Conservation (phyloP, 2,329 filamentous ascomycete genomes). For the Epichloe bromicola region DNA sequence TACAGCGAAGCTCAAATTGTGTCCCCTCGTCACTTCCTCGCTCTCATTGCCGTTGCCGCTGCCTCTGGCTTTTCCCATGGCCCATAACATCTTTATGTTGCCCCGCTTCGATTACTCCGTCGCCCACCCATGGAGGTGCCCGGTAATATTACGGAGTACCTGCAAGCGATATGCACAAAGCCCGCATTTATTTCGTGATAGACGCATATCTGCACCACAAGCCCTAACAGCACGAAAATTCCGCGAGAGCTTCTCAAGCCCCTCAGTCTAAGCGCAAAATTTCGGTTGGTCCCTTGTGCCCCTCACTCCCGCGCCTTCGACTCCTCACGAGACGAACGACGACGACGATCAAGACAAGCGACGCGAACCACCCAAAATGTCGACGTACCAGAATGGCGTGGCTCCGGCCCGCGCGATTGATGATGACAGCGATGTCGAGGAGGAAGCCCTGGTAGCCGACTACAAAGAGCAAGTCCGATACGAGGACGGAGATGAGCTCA, state of each 20-base stretch:
- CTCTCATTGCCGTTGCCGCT: no score
- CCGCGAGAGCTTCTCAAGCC: conserved; percentile 12
- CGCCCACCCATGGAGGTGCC: conserved; percentile 6
- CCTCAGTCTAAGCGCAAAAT: conserved; percentile 22
- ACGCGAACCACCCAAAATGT: conserved; percentile 34
- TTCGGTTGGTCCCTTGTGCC: conserved; percentile 18
- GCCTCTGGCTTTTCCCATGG: neutral
- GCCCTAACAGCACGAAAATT: conserved; percentile 27
- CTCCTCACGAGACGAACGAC: conserved; percentile 12
- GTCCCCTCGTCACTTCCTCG: neutral
- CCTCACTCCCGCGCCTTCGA: conserved; percentile 11
- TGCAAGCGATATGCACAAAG: conserved; percentile 17
- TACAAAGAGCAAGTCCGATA: conserved; percentile 95
- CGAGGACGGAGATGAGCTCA: conserved; percentile 71
- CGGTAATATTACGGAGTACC: conserved; percentile 6
- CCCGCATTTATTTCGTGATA: conserved; percentile 10
- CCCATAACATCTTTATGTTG: conserved; percentile 5
- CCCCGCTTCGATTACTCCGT: conserved; percentile 15
- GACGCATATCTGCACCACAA: conserved; percentile 22
- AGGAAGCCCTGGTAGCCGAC: conserved; percentile 90
- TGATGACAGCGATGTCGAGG: conserved; percentile 88
- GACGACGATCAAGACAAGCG: conserved; percentile 16
- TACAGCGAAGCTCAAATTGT: neutral
- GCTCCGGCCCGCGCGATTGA: conserved; percentile 47
- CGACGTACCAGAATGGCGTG: conserved; percentile 47